Evolutionary conservation across 768 basidiomycete species (phyloP), one percentile per base, ranked within the genome.

Genomic region (Antrodiella citrinella): DNA sequence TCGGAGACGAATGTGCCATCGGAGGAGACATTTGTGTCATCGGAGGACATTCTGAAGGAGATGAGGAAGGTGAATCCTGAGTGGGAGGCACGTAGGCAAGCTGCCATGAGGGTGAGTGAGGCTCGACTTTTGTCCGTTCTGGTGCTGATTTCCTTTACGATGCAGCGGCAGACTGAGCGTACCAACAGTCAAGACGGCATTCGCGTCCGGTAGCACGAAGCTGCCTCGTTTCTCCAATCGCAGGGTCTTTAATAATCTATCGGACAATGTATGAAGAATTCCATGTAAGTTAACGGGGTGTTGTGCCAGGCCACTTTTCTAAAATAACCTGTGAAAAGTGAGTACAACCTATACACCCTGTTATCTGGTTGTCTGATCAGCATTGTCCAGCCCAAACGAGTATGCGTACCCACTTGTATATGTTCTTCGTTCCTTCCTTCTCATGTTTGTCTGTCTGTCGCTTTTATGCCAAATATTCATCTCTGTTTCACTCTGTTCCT

Each of bases 11-110:
- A 22, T 50, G 25, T 48, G 25, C 24, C 81, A 60, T 74, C 77
- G 2, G 71, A 76, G 38, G 48, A 22, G 51, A 52, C 49, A 42
- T 44, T 46, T 50, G 25, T 48, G 25, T 24, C 81, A 60, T 74
- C 77, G 2, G 71, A 76, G 38, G 73, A 77, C 39, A 72, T 84
- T 58, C 68, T 84, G 44, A 69, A 75, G 38, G 77, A 78, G 38
- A 69, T 85, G 51, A 69, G 76, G 50, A 67, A 72, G 38, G 62
- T 69, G 48, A 80, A 76, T 57, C 83, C 84, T 30, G 83, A 83
- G 52, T 82, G 82, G 76, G 74, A 77, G 53, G 70, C 69, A 19
- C 73, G 84, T 48, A 71, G 72, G 60, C 70, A 71, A 57, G 74
- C 73, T 49, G 72, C 72, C 3, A 67, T 76, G 54, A 68, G 73